Evolutionary conservation across 2,329 filamentous ascomycete species (phyloP), one percentile per base, ranked within the genome.

Genomic region (Colletotrichum cereale): DNA sequence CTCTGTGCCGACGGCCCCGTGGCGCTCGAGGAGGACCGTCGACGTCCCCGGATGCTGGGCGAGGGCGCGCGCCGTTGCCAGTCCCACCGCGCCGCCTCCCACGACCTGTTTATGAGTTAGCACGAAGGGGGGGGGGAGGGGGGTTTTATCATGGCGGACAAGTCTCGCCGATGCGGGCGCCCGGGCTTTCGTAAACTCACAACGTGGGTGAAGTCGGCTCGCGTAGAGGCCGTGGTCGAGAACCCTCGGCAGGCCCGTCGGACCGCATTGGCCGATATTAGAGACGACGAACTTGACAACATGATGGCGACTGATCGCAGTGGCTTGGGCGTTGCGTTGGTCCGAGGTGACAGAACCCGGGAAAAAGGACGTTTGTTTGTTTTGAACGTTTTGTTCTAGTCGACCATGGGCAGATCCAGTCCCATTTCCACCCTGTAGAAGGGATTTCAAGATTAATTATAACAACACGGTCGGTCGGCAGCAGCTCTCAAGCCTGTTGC

Each of bases 11-110:
- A 93, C 86, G 62, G 88, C 86, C 29, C 86, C 82, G 84, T 97
- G 93, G 34, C 93, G 90, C 82, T 98, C 95, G 2, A 98, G 89
- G 65, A 97, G 85, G 16, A 97, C 86, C 0, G 93, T 96, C 2
- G 89, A 89, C 7, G 87, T 86, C 26, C 86, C 84, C 40, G 89
- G 85, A 71, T 86, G 84, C 34, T 89, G 88, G 65, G 94, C 90
- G 31, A 97, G 87, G 73, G 91, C 87, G 5, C 92, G 88, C 6
- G 94, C 93, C 66, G 95, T 88, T 11, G 95, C 92, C 2, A 97
- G 88, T 14, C 95, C 95, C 44, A 97, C 91, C 0, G 93, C 87
- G 74, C 88, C 88, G 75, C 85, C 88, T 75, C 88, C 88, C 66
- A 90, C 85, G 42, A 90, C 84, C 84, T 89, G 73, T 24, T 26